Conservation (phyloP, 202 grass and related monocot species). For the Panicum virgatum region DNA sequence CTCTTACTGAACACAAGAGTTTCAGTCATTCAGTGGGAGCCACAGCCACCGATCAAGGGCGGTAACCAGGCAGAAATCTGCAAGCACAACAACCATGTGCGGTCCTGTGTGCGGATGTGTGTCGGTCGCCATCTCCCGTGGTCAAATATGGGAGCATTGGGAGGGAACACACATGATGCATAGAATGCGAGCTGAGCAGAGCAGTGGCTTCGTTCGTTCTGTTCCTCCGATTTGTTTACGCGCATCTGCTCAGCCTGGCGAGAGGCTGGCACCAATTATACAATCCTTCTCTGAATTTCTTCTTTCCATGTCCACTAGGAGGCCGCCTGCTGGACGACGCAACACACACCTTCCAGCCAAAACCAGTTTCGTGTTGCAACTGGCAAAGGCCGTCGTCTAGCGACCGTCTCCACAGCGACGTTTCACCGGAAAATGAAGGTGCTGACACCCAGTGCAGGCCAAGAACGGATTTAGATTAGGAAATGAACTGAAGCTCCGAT, state of each 20-base stretch:
- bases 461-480: background rate
- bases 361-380: slow-evolving; percentile 24
- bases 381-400: slow-evolving; percentile 18
- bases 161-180: slow-evolving; percentile 8
- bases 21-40: background rate
- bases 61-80: background rate
- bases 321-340: slow-evolving; percentile 9
- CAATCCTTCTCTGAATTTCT: background rate
- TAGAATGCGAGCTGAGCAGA: background rate
- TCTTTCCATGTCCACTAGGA: slow-evolving; percentile 2
- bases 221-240: slow-evolving; percentile 9
- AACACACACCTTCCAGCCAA: slow-evolving; percentile 1
- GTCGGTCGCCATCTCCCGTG: slow-evolving; percentile 35
- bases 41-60: background rate
- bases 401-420: slow-evolving; percentile 33
- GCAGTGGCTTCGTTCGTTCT: background rate
- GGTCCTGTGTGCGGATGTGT: slow-evolving; percentile 30
- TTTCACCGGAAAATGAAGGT: slow-evolving; percentile 18
- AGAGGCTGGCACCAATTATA: slow-evolving; percentile 44
- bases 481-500: background rate
- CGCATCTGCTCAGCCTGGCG: slow-evolving; percentile 42
- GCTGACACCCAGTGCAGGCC: background rate
- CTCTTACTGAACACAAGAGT: background rate
- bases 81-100: slow-evolving; percentile 43
- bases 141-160: slow-evolving; percentile 34